Percentiles rank a stretch among this genome's conserved stretches.
Conservation (phyloP, 352 stramenopile species). For the Globisporangium middletonii region DNA sequence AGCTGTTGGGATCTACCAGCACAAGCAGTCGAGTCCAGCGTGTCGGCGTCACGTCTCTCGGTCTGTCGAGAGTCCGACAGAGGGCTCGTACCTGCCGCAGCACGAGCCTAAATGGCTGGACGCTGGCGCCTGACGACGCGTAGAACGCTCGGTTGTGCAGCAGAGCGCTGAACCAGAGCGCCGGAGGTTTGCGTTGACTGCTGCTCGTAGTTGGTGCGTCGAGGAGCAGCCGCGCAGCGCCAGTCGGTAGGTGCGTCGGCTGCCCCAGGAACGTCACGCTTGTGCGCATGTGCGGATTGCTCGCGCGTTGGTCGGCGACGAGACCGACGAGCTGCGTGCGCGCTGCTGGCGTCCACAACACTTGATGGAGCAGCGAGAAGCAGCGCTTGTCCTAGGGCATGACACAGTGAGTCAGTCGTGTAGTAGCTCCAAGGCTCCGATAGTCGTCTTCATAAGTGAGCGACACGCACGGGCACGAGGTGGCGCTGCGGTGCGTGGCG, state of each 20-base stretch:
- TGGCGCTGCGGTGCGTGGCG: conserved; percentile 22
- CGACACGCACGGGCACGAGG: conserved; percentile 33
- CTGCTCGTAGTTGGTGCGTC: conserved; percentile 6
- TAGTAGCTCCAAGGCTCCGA: too few species aligned
- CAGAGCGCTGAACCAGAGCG: conserved; percentile 43
- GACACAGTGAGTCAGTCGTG: not conserved
- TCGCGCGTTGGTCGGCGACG: conserved; percentile 42
- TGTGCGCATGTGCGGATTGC: conserved; percentile 11
- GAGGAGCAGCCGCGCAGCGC: conserved; percentile 32
- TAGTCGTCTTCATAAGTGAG: not conserved
- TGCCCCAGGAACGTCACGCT: conserved; percentile 39
- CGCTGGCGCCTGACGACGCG: not conserved
- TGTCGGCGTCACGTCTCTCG: not conserved
- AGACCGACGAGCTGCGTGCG: conserved; percentile 34
- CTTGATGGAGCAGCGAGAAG: conserved; percentile 27
- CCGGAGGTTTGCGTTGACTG: not conserved
- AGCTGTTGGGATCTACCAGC: not conserved
- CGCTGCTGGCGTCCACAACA: conserved; percentile 12
- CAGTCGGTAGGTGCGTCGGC: conserved; percentile 29
- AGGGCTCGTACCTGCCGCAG: conserved; percentile 20
- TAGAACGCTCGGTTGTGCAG: conserved; percentile 33
- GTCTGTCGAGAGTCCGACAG: not conserved
- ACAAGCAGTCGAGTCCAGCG: not conserved
- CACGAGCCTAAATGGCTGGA: conserved; percentile 40
- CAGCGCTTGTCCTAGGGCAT: conserved; percentile 44